Percentiles rank a stretch among this genome's conserved stretches.
These are phyloP conservation scores for Apophysomyces elegans DNA, from an alignment of 371 early-diverging fungal species.

Conservation along the genomic window DNA sequence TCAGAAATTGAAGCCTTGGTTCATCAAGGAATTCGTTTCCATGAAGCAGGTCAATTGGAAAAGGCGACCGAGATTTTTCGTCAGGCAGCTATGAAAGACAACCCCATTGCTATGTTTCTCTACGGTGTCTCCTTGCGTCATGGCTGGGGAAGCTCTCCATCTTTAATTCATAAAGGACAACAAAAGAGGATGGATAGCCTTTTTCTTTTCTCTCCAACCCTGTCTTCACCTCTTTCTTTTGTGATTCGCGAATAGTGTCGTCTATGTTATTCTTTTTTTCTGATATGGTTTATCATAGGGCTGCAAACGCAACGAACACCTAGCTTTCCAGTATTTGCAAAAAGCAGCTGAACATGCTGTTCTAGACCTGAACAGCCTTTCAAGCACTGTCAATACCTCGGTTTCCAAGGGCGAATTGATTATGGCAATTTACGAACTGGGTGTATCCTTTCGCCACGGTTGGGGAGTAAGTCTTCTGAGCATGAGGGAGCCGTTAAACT, in stretches of 20 bases:
- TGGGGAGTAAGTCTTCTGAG: constrained; percentile 73
- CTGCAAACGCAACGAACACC: constrained; percentile 63
- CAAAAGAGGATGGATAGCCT: too few species aligned
- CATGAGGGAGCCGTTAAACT: too few species aligned
- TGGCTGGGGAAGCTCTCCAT: constrained; percentile 59
- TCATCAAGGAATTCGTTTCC: constrained; percentile 51
- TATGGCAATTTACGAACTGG: constrained; percentile 87
- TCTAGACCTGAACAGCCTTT: constrained; percentile 53
- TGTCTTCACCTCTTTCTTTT: too few species aligned
- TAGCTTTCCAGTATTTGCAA: constrained; percentile 80
- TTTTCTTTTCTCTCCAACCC: too few species aligned
- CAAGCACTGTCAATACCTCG: constrained; percentile 32
- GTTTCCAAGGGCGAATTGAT: constrained; percentile 55
- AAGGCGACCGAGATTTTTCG: constrained; percentile 74
- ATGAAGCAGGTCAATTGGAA: constrained; percentile 68
- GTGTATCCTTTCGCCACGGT: constrained; percentile 81
- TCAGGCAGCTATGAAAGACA: constrained; percentile 63
- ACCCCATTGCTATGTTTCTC: constrained; percentile 74
- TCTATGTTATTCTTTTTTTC: too few species aligned
- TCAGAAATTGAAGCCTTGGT: constrained; percentile 31
- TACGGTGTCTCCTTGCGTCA: constrained; percentile 79
- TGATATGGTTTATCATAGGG: constrained; percentile 41
- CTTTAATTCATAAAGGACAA: too few species aligned
- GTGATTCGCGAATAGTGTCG: too few species aligned
- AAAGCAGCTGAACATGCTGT: constrained; percentile 82